Evolutionary conservation across 2,329 filamentous ascomycete species (phyloP), one percentile per base, ranked within the genome.

Genomic region (Nigrospora osmanthi): DNA sequence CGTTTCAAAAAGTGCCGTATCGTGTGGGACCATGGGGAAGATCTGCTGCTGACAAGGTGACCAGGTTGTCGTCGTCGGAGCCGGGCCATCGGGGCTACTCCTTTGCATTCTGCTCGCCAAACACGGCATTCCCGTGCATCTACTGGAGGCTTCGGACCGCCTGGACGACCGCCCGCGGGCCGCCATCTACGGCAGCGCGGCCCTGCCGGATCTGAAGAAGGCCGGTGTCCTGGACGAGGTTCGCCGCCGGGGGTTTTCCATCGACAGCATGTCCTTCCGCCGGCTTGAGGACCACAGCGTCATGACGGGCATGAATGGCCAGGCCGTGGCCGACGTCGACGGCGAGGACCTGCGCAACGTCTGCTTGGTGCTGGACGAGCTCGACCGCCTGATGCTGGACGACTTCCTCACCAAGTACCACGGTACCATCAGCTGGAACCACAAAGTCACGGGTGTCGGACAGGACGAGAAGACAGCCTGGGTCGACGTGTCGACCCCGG

Each of bases 141-240:
- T 81, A 17, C 64, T 83, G 43, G 80, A 85, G 53, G 72, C 72
- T 3, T 68, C 72, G 2, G 57, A 67, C 23, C 64, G 72, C 44
- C 67, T 83, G 38, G 76, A 81, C 62, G 66, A 73, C 46, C 76
- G 78, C 46, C 80, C 80, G 0, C 76, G 80, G 28, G 80, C 80
- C 13, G 76, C 79, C 3, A 77, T 82, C 59, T 83, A 82, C 56
- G 76, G 74, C 4, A 68, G 75, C 0, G 70, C 78, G 1, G 78
- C 78, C 2, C 71, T 79, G 37, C 73, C 73, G 35, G 78, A 80
- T 47, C 69, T 85, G 40, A 57, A 66, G 35, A 70, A 75, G n/a
- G 80, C 80, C 0, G 80, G 80, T 1, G 70, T 83, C 11, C 62
- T 83, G 15, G 50, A 56, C 30, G 54, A 64, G 52, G 58, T 72